Base-by-base conservation (phyloP, 768 basidiomycete species). In the Chalciporus chontae region DNA sequence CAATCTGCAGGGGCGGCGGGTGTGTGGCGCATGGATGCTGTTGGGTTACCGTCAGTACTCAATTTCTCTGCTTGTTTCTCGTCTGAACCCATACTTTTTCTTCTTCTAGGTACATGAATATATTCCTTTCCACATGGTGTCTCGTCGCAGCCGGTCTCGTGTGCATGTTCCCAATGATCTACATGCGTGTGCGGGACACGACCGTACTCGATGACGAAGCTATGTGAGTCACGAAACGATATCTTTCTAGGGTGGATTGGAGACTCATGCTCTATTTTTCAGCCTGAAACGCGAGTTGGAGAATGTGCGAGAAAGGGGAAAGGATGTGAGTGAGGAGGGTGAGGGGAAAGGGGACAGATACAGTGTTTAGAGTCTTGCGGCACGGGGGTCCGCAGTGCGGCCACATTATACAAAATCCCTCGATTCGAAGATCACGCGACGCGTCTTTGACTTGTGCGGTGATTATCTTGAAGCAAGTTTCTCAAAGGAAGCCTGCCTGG, bases 1-100 rank as follows among this genome's bases (percentile, higher is more conserved):
- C 87, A 90, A 58, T 84, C 83, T 14, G 84, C 85, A 2, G 87
- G 84, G 43, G 85, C 79, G 24, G 87, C 84, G 3, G 85, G 81
- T 19, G 67, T 78, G 10, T 90, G 85, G 85, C 74, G 83, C 43
- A 80, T 77, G 23, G 87, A 90, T 66, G 85, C 76, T 2, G 68
- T 80, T n/a, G 72, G 72, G 48, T 59, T 75, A 18, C 84, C 86
- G 83, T 87, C 56, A 64, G 84, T 72, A n/a, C 21, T 21, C 21
- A 4, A 21, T 21, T 21, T 21, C 21, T 21, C 42, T 23, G 1
- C 8, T 23, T 21, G 27, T 26, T 39, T 19, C 38, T 39, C 38
- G 11, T 15, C 14, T 7, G 6, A 17, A 15, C 17, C 37, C 18
- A 10, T 18, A 1, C 1, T 32, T 15, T 32, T 14, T n/a, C n/a